Percentiles rank a stretch among this genome's conserved stretches.
phyloP scores from a whole-genome alignment of 2,329 filamentous ascomycete genomes.

The Nectriaceae sp. region DNA sequence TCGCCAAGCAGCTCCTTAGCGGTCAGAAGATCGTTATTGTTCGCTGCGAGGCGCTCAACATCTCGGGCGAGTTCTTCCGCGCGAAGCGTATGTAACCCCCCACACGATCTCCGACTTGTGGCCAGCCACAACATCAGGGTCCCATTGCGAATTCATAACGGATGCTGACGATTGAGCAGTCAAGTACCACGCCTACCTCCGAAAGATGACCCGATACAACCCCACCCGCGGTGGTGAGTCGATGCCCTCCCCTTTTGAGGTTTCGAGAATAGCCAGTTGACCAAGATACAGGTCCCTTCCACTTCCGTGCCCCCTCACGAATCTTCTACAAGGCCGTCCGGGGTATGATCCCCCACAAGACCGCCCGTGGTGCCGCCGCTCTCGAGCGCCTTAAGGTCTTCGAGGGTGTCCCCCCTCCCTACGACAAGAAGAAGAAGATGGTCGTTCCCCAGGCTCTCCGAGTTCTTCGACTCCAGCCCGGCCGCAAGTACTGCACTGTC shows the following conservation, averaged over 20 bases:
- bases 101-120: conserved; percentile 19
- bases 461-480: conserved; percentile 94
- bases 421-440: conserved; percentile 99
- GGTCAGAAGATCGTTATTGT: conserved; percentile 99
- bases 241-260: conserved; percentile 12
- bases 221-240: conserved; percentile 92
- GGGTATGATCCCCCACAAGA: conserved; percentile 99
- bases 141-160: conserved; percentile 8
- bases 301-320: conserved; percentile 98
- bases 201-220: conserved; percentile 99
- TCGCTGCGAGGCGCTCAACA: conserved; percentile 98
- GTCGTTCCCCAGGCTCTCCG: conserved; percentile 98
- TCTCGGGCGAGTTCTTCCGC: conserved; percentile 99
- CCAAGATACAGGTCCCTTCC: conserved; percentile 79
- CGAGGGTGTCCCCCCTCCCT: conserved; percentile 97
- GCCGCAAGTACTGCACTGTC: conserved; percentile 99
- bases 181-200: conserved; percentile 99
- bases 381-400: conserved; percentile 99
- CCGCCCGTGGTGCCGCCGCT: conserved; percentile 91
- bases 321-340: conserved; percentile 99
- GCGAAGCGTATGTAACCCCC: conserved; percentile 86
- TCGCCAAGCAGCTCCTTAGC: conserved; percentile 98
- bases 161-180: conserved; percentile 67
- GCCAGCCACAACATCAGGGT: conserved; percentile 18
- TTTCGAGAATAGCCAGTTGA: conserved; percentile 36